Conservation (phyloP, 208 protist genomes). For the Leishmania martiniquensis region DNA sequence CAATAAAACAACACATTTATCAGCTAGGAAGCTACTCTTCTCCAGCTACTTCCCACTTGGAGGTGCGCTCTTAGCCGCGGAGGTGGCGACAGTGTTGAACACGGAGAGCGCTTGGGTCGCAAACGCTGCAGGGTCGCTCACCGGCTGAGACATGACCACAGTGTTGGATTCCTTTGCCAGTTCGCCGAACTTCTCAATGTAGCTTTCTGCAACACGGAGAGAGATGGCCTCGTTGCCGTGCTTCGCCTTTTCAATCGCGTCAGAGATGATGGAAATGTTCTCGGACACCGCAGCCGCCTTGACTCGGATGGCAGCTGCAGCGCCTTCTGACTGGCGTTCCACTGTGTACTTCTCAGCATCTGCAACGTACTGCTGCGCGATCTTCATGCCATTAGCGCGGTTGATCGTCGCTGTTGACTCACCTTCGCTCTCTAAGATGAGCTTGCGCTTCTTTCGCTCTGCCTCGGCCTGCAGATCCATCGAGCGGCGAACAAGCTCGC, state of each 20-base stretch:
- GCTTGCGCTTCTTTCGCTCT: slow-evolving; percentile 95
- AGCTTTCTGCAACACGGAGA: slow-evolving; percentile 91
- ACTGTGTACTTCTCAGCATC: slow-evolving; percentile 89
- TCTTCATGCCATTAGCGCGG: slow-evolving; percentile 87
- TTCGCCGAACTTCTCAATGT: slow-evolving; percentile 92
- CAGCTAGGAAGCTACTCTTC: neutral
- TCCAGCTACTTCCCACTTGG: slow-evolving; percentile 2
- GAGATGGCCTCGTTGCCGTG: slow-evolving; percentile 72
- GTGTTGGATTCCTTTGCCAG: slow-evolving; percentile 94
- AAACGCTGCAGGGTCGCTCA: slow-evolving; percentile 89
- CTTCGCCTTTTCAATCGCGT: slow-evolving; percentile 44
- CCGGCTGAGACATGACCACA: slow-evolving; percentile 93
- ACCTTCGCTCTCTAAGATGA: slow-evolving; percentile 95
- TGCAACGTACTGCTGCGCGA: slow-evolving; percentile 83
- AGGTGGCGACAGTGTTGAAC: slow-evolving; percentile 67
- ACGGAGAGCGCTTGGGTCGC: slow-evolving; percentile 93
- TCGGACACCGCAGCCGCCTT: slow-evolving; percentile 68
- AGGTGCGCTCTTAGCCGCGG: slow-evolving; percentile 30
- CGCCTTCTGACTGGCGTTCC: slow-evolving; percentile 28
- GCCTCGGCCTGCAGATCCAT: slow-evolving; percentile 98
- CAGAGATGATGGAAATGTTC: slow-evolving; percentile 63
- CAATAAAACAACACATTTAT: neutral
- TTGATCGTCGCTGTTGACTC: slow-evolving; percentile 89
- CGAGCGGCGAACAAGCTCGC: slow-evolving; percentile 91
- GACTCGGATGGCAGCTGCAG: slow-evolving; percentile 50